Conservation (phyloP, 2,329 filamentous ascomycete genomes). For the Fusarium tjaetaba region DNA sequence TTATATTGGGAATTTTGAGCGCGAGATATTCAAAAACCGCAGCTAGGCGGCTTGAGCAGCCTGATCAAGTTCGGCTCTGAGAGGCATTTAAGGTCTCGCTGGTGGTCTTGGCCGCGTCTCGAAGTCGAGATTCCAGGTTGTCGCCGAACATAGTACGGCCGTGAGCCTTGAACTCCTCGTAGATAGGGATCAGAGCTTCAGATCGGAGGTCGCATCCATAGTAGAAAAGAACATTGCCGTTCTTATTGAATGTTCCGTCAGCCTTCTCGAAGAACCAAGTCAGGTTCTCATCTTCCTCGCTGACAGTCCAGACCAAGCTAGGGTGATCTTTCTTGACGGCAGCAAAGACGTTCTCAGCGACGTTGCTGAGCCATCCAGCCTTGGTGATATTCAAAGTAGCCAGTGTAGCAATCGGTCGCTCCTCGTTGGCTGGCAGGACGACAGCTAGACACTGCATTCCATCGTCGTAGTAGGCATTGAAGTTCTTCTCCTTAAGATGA, state of each 20-base stretch:
- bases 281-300: conserved; percentile 93
- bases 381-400: conserved; percentile 94
- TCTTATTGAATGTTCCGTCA: conserved; percentile 86
- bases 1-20: neutral
- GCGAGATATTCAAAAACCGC: neutral
- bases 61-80: conserved; percentile 38
- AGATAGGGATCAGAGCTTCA: conserved; percentile 79
- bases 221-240: conserved; percentile 95
- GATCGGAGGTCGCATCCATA: conserved; percentile 86
- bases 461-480: conserved; percentile 95
- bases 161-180: conserved; percentile 79
- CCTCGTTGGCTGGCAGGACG: conserved; percentile 77
- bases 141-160: conserved; percentile 89
- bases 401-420: conserved; percentile 79
- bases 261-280: conserved; percentile 99
- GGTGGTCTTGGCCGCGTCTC: conserved; percentile 78
- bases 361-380: conserved; percentile 91
- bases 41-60: neutral
- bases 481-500: conserved; percentile 77
- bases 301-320: conserved; percentile 95
- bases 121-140: conserved; percentile 87
- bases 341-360: conserved; percentile 94
- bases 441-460: conserved; percentile 92
- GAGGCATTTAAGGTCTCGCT: conserved; percentile 58
- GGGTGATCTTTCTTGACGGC: conserved; percentile 94